Evolutionary conservation across 148 eudicot genomes (phyloP).

Genomic region (Vaccinium macrocarpon): DNA sequence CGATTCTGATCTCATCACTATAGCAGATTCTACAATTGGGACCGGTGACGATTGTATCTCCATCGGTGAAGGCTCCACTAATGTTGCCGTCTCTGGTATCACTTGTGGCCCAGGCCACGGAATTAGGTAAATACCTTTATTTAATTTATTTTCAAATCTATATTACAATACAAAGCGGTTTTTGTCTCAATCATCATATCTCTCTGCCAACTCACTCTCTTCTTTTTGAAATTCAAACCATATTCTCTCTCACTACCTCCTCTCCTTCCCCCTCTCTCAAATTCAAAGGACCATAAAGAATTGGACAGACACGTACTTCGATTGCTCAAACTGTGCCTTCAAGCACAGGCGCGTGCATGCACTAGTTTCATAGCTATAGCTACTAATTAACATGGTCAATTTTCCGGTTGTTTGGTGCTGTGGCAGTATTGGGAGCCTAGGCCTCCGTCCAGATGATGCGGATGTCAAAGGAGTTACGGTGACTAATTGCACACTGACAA

Average conservation of each 20-base stretch:
- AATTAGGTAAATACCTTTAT: conserved; percentile 35
- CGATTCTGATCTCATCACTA: conserved; percentile 25
- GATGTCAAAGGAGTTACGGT: conserved; percentile 37
- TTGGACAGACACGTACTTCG: too few relatives aligned
- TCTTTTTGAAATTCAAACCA: too few relatives aligned
- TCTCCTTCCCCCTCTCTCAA: too few relatives aligned
- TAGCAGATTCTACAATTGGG: conserved; percentile 32
- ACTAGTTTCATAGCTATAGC: not conserved
- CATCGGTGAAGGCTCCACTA: conserved; percentile 42
- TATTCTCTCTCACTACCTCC: too few relatives aligned
- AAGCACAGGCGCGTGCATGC: too few relatives aligned
- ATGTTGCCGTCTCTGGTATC: conserved; percentile 27
- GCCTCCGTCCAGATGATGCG: conserved; percentile 21
- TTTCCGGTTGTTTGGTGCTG: not conserved
- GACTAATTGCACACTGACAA: conserved; percentile 37
- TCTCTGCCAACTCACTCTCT: too few relatives aligned
- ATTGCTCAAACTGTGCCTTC: too few relatives aligned
- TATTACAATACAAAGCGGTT: too few relatives aligned
- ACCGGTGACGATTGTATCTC: conserved; percentile 65
- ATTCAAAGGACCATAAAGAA: too few relatives aligned
- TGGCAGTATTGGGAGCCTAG: conserved; percentile 48
- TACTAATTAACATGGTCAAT: not conserved
- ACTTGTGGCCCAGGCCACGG: conserved; percentile 67
- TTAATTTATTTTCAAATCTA: not conserved
- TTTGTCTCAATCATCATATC: too few relatives aligned